Evolutionary conservation across 1,284 basidiomycete genomes (phyloP).

Genomic region (Fomitopsis schrenkii): DNA sequence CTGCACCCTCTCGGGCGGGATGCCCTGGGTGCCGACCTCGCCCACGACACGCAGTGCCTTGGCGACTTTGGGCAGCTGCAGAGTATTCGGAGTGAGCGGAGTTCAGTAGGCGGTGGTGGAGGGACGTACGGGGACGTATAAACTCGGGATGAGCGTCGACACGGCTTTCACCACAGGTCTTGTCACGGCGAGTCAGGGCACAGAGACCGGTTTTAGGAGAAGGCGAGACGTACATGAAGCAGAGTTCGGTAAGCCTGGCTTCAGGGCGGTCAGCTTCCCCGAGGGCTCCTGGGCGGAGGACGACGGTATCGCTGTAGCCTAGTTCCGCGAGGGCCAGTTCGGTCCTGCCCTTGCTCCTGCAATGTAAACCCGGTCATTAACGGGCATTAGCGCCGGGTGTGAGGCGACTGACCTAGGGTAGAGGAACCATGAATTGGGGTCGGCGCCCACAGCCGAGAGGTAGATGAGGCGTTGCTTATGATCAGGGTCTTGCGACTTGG

Average conservation of each 20-base stretch:
- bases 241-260: background rate
- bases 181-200: background rate
- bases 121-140: background rate
- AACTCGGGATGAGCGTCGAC: background rate
- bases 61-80: constrained; percentile 8
- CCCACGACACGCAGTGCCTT: constrained; percentile 10
- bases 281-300: constrained; percentile 61
- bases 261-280: background rate
- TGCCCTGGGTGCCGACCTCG: constrained; percentile 4
- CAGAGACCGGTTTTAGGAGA: no score
- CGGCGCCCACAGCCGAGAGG: constrained; percentile 53
- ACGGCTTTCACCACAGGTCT: background rate
- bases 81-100: background rate
- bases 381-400: background rate
- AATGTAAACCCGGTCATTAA: background rate
- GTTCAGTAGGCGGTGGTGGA: background rate
- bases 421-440: constrained; percentile 44
- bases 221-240: background rate
- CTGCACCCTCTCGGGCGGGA: constrained; percentile 6
- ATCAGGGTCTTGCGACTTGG: constrained; percentile 41
- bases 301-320: constrained; percentile 64
- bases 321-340: constrained; percentile 62
- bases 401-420: constrained; percentile 38
- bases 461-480: constrained; percentile 62
- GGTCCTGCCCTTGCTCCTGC: constrained; percentile 70